A percentile compares a stretch with the other conserved stretches of the same genome.
Evolutionary conservation across 208 protist genomes (phyloP).

Genomic region (Wallacemonas collosoma): DNA sequence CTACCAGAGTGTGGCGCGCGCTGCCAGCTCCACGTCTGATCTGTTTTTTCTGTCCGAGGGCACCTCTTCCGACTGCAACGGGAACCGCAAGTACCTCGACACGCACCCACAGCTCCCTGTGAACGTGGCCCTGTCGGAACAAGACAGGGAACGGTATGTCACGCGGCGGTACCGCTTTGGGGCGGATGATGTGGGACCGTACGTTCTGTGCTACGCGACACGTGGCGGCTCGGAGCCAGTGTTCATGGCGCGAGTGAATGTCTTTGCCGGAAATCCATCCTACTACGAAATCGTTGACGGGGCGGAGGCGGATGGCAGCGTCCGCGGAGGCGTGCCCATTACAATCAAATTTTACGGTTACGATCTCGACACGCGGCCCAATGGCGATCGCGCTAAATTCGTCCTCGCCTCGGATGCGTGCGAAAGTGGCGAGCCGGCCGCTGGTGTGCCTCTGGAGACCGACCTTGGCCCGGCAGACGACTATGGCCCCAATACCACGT

Average conservation of each 20-base stretch:
- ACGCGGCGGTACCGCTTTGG: constrained; percentile 36
- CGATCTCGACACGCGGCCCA: constrained; percentile 66
- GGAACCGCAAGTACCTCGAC: constrained; percentile 29
- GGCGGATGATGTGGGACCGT: constrained; percentile 33
- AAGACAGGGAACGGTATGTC: constrained; percentile 20
- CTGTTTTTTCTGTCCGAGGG: constrained; percentile 22
- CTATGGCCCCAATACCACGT: constrained; percentile 72
- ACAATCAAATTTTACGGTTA: constrained; percentile 80
- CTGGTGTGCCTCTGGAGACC: constrained; percentile 53
- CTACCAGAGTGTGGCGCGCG: constrained; percentile 24
- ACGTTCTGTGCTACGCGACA: constrained; percentile 57
- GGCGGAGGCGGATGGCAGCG: constrained; percentile 30
- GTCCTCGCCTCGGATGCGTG: constrained; percentile 58
- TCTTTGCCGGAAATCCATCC: constrained; percentile 67
- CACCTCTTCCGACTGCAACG: constrained; percentile 20
- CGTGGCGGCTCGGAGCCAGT: background rate
- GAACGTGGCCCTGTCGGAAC: constrained; percentile 16
- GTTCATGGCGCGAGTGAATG: constrained; percentile 55
- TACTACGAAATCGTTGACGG: constrained; percentile 69
- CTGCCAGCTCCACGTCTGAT: constrained; percentile 16
- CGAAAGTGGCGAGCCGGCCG: constrained; percentile 48
- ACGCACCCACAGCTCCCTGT: constrained; percentile 25
- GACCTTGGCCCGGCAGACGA: constrained; percentile 60
- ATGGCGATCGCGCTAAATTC: constrained; percentile 74
- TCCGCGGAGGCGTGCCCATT: constrained; percentile 35